Percentiles rank a stretch among this genome's conserved stretches.
phyloP scores from a whole-genome alignment of 2,329 filamentous ascomycete species.

The Aspergillus aculeatinus region DNA sequence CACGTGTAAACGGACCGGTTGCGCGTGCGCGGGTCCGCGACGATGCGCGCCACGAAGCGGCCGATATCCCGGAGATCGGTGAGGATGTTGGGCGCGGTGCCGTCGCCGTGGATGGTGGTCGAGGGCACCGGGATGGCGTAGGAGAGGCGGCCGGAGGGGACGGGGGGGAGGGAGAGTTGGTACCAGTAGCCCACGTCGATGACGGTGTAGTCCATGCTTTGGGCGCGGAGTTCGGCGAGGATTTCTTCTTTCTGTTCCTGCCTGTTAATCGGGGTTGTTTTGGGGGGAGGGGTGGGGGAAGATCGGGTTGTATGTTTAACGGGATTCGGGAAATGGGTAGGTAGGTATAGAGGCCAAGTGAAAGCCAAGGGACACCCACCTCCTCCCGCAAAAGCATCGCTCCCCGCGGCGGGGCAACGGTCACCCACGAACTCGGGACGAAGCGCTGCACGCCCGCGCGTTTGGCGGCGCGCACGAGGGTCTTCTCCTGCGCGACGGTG shows the following conservation, averaged over 20 bases:
- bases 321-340: neutral
- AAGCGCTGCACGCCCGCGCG: slow-evolving; percentile 48
- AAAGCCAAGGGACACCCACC: slow-evolving; percentile 12
- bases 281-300: too few species aligned
- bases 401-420: slow-evolving; percentile 37
- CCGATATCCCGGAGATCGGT: slow-evolving; percentile 6
- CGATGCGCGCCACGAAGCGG: slow-evolving; percentile 2
- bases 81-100: neutral
- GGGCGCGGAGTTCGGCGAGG: slow-evolving; percentile 44
- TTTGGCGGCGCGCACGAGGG: slow-evolving; percentile 45
- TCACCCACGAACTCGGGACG: slow-evolving; percentile 47
- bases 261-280: too few species aligned
- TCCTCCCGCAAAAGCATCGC: slow-evolving; percentile 34
- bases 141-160: slow-evolving; percentile 31
- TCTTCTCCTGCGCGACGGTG: slow-evolving; percentile 35
- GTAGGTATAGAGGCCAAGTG: too few species aligned
- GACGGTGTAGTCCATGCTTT: slow-evolving; percentile 51
- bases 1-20: slow-evolving; percentile 2
- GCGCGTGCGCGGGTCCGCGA: slow-evolving; percentile 2
- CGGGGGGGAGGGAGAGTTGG: slow-evolving; percentile 40
- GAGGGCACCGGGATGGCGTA: neutral
- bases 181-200: slow-evolving; percentile 58
- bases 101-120: neutral
- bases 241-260: slow-evolving; percentile 47
- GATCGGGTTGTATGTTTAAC: neutral